These are phyloP conservation scores for Ceraceosorus guamensis DNA, from an alignment of 1,284 basidiomycete species.

Conservation along the genomic window DNA sequence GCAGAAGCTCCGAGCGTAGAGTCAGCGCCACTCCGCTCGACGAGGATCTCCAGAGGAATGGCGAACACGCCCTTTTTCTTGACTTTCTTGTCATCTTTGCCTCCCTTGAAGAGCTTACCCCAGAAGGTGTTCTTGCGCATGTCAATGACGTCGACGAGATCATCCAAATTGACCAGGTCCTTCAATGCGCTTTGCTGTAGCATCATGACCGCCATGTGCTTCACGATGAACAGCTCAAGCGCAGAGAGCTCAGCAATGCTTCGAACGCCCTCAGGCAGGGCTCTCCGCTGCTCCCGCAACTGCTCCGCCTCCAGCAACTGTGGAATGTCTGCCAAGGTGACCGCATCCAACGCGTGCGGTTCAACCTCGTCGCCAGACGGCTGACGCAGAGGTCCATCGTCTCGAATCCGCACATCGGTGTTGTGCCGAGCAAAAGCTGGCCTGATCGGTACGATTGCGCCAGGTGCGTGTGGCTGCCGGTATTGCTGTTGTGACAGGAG, in stretches of 20 bases:
- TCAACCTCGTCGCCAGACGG: conserved; percentile 25
- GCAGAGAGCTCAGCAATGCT: conserved; percentile 76
- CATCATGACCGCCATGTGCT: conserved; percentile 78
- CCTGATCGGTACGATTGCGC: conserved; percentile 55
- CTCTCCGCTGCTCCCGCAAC: conserved; percentile 70
- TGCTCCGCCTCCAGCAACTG: conserved; percentile 85
- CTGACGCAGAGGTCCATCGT: conserved; percentile 55
- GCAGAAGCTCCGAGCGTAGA: conserved; percentile 83
- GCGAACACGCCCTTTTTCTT: conserved; percentile 67
- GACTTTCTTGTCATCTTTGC: conserved; percentile 62
- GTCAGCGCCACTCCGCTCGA: conserved; percentile 91
- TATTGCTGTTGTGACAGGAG: conserved; percentile 12
- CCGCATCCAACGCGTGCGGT: conserved; percentile 61
- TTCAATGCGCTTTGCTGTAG: conserved; percentile 67
- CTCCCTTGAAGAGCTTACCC: conserved; percentile 90
- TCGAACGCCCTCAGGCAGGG: conserved; percentile 63
- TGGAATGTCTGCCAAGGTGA: conserved; percentile 94
- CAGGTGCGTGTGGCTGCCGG: conserved; percentile 10
- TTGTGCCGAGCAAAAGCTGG: conserved; percentile 72
- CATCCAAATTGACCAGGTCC: conserved; percentile 70
- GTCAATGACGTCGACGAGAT: conserved; percentile 87
- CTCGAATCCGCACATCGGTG: conserved; percentile 80
- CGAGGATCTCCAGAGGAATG: conserved; percentile 82
- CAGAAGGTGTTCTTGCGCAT: conserved; percentile 89
- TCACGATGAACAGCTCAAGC: conserved; percentile 80